phyloP scores from a whole-genome alignment of 345 rosid genomes.

The Gossypium herbaceum region DNA sequence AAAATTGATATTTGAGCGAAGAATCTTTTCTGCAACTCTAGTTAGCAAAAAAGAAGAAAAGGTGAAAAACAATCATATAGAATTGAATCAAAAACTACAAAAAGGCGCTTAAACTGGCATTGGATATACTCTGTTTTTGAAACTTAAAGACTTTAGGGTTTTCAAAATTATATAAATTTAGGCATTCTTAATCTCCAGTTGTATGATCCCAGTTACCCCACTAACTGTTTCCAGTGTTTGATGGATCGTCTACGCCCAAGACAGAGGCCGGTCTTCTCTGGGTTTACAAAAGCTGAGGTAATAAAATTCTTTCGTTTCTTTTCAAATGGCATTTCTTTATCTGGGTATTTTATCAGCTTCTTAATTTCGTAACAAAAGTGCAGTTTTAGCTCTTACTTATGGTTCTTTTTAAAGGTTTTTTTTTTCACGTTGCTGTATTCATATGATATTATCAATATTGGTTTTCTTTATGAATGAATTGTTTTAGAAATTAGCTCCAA shows the following conservation, averaged over 20 bases:
- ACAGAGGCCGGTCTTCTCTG: not conserved
- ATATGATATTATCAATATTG: not conserved
- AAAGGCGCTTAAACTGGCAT: not conserved
- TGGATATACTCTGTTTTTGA: not conserved
- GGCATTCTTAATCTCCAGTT: not conserved
- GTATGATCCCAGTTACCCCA: not conserved
- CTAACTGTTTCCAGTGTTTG: not conserved
- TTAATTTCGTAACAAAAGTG: not conserved
- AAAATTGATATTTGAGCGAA: not conserved
- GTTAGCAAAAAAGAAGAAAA: not conserved
- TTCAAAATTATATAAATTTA: not conserved
- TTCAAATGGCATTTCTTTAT: not conserved
- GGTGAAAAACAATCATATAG: not conserved
- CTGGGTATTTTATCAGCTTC: not conserved
- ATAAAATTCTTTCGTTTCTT: not conserved
- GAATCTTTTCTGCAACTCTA: not conserved
- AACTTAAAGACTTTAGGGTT: conserved; percentile 1
- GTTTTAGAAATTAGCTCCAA: not conserved
- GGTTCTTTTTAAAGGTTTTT: not conserved
- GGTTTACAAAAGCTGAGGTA: conserved; percentile 9
- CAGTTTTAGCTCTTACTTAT: not conserved
- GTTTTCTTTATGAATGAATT: not conserved
- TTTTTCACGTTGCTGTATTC: not conserved
- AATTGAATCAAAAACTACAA: not conserved
- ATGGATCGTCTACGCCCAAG: conserved; percentile 17